Evolutionary conservation across 1,139 yeast genomes (phyloP), one percentile per base, ranked within the genome.

Genomic region (Saccharomyces hybrid): DNA sequence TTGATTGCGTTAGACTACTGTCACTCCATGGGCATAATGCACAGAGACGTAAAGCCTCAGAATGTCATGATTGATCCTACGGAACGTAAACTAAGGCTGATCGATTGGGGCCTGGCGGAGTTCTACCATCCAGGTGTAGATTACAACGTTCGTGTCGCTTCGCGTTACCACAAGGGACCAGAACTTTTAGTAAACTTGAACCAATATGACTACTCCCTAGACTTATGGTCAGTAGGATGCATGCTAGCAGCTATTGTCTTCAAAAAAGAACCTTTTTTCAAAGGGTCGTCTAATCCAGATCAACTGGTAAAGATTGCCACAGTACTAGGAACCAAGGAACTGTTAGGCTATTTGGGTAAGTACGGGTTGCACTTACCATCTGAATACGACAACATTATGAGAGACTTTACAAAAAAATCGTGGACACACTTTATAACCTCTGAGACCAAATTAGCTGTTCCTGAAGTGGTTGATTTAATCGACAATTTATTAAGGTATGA

Each of bases 101-200:
- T 86, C 54, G 95, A 86, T 70, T 86, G 95, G 95, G 95, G 95
- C 44, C 73, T 86, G 53, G 93, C 95, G 3, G 95, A 86, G 67
- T 86, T 85, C 65, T 86, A 86, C 66, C 93, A 86, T 63, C 80
- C 83, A 8, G 89, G 89, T 5, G 84, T 82, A 66, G 91, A 86
- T 63, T 86, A 84, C 66, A 86, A 86, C 64, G 93, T 86, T 6
- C 74, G 95, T 59, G 95, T 86, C 41, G 93, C 95, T 0, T 83
- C 89, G 5, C 75, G 95, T 60, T 86, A 86, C 66, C 88, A 84
- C 67, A 86, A 86, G 71, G 95, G 91, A 0, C 95, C 95, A 1
- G 95, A 86, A 65, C 72, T 86, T 55, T 75, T 86, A 58, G 84
- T 86, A 19, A 86, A 86, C 69, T 78, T 82, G 60, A 86, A 84